Base-by-base conservation (phyloP, 306 rosid species). In the Morella rubra region DNA sequence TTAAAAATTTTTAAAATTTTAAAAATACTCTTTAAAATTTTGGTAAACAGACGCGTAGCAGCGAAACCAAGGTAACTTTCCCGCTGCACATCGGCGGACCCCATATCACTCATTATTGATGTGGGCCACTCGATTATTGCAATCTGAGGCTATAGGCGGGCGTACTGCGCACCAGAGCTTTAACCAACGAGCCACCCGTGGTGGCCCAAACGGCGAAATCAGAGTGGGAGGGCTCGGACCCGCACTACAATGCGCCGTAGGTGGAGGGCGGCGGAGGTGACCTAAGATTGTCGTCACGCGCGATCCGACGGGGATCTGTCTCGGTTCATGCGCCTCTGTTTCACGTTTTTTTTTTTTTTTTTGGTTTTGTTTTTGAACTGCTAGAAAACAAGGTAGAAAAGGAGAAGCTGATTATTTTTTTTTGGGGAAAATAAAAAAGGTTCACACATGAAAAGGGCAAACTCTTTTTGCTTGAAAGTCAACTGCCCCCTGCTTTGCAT, bases 221-320 rank as follows among this genome's bases (percentile, higher is more conserved):
- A 14, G 16, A 19, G 32, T 8, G 15, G 37, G 37, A 32, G 37
- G 40, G 14, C 6, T 11, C 44, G 20, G 75, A 71, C 84, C 45
- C 87, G 66, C 54, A 75, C 75, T 64, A 81, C 81, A 12, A 76
- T 50, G 81, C 79, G 81, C 81, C 75, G 76, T 54, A 82, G 72
- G 66, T 56, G 81, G 76, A 80, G 85, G 86, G 81, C 83, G 86
- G 89, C 85, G 81, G 81, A 16, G 77, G 76, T 83, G 81, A 85
- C 73, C 44, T 82, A 81, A 77, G 19, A 42, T 47, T 74, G 79
- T 70, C 89, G 85, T 91, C 95, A 88, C 86, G 87, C 89, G 84
- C 89, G 83, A 78, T 80, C 84, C 80, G 73, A 86, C 53, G 32
- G 6, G 81, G 76, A 87, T 80, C 85, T 64, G 79, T 79, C 86